Base-by-base conservation (phyloP, 73 alveolate genomes). In the Effrenium voratum region DNA sequence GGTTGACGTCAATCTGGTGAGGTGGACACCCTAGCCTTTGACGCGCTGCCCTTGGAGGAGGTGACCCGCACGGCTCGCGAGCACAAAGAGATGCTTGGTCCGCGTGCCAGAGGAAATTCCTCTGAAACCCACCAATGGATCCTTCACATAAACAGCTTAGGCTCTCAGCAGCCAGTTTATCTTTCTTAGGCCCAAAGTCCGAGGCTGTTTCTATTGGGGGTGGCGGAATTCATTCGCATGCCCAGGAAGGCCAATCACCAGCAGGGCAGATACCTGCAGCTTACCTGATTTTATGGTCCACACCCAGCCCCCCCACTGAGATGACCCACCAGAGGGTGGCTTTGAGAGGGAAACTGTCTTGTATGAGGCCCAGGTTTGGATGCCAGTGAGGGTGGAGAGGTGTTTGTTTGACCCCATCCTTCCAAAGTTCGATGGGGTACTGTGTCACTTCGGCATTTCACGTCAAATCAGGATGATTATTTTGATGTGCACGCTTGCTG, bases 1-100 rank as follows among this genome's bases (percentile, higher is more conserved):
- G n/a, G n/a, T n/a, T n/a, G n/a, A n/a, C n/a, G n/a, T n/a, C n/a
- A n/a, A n/a, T n/a, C n/a, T n/a, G n/a, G n/a, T 32, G 34, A 87
- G 95, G 95, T 87, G 50, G 95, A 87, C 49, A 57, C 84, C 72
- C n/a, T 87, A 68, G 95, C 95, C 44, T 87, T 87, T 44, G 95
- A 87, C 19, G 95, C 63, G 3, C 57, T 87, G 70, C 95, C 95
- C 22, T 52, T 87, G 85, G 95, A 87, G 47, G 95, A 87, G 47
- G 95, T 87, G 22, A 84, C 63, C 47, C 40, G 95, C 28, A 87
- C 95, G 26, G 34, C 52, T 30, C 72, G 92, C 47, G 50, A 82
- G 73, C 41, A 84, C 47, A 34, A 52, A 19, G 95, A 87, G 70
- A 30, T 50, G 38, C 80, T 66, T 45, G 81, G 60, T 32, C 30